Conservation (phyloP, 2,329 filamentous ascomycete species). For the Elsinoe perseae region DNA sequence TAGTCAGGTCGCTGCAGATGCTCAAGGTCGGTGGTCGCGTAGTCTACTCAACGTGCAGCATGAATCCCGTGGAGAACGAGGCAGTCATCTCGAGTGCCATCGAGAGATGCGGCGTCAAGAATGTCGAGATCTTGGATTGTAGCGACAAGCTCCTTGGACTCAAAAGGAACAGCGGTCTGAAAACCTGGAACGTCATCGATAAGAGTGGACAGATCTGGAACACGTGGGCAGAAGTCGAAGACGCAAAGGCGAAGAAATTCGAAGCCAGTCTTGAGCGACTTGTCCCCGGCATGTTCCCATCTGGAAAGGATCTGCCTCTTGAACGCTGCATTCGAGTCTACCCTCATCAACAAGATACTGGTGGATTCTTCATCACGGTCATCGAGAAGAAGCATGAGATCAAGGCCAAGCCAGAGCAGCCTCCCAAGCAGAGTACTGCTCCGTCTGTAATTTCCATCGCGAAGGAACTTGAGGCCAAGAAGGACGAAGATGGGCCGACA, state of each 20-base stretch:
- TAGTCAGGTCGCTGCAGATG: conserved; percentile 89
- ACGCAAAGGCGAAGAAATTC: conserved; percentile 48
- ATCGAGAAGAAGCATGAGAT: conserved; percentile 87
- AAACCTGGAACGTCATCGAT: conserved; percentile 84
- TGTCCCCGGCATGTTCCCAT: conserved; percentile 73
- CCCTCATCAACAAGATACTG: conserved; percentile 90
- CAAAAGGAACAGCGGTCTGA: conserved; percentile 68
- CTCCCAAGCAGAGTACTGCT: conserved; percentile 34
- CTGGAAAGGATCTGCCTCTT: conserved; percentile 58
- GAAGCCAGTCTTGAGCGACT: conserved; percentile 61
- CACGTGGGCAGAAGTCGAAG: conserved; percentile 73
- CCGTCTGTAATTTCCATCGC: conserved; percentile 28
- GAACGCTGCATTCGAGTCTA: conserved; percentile 92
- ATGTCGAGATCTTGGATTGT: conserved; percentile 79
- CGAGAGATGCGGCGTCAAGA: conserved; percentile 71
- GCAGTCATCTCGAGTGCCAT: conserved; percentile 83
- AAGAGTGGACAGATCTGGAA: conserved; percentile 72
- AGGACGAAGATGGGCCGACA: conserved; percentile 26
- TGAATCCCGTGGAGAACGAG: conserved; percentile 98
- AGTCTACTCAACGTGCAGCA: conserved; percentile 96
- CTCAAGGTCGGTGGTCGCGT: conserved; percentile 90
- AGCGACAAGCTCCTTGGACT: conserved; percentile 67
- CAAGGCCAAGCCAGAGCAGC: conserved; percentile 63
- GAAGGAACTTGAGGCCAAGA: conserved; percentile 33
- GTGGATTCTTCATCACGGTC: conserved; percentile 94